Conservation (phyloP, 2,329 filamentous ascomycete species). For the Ophiostoma populinum region DNA sequence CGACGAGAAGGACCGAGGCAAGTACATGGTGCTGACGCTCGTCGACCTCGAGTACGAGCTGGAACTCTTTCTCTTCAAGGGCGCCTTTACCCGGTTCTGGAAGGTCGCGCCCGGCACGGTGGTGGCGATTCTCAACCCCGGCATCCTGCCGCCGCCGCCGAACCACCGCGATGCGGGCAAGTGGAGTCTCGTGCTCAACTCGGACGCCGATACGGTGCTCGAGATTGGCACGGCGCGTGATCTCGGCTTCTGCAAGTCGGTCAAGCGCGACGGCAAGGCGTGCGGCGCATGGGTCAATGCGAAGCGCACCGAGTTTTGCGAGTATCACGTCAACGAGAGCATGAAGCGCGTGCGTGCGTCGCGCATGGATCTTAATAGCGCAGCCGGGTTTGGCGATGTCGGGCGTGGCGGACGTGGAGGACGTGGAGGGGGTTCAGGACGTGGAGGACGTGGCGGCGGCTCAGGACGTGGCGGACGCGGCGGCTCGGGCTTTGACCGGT, state of each 20-base stretch:
- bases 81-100: constrained; percentile 84
- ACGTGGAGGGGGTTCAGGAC: constrained; percentile 26
- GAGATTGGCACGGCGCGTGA: constrained; percentile 77
- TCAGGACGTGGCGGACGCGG: constrained; percentile 27
- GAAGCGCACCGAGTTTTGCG: constrained; percentile 77
- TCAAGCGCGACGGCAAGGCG: constrained; percentile 66
- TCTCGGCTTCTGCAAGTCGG: constrained; percentile 70
- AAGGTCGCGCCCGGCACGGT: constrained; percentile 85
- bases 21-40: constrained; percentile 84
- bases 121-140: constrained; percentile 80
- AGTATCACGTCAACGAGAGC: constrained; percentile 76
- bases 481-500: constrained; percentile 38
- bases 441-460: constrained; percentile 25
- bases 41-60: constrained; percentile 82
- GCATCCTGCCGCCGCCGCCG: constrained; percentile 71
- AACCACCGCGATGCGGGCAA: constrained; percentile 60
- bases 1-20: constrained; percentile 38
- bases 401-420: constrained; percentile 31
- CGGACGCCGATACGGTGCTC: constrained; percentile 72
- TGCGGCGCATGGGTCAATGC: constrained; percentile 79
- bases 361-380: constrained; percentile 66
- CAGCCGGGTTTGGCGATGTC: constrained; percentile 30
- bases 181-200: constrained; percentile 74
- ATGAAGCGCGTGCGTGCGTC: constrained; percentile 48
- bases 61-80: constrained; percentile 81